Base-by-base conservation (phyloP, 1,139 yeast genomes). In the Scheffersomyces lignicola region DNA sequence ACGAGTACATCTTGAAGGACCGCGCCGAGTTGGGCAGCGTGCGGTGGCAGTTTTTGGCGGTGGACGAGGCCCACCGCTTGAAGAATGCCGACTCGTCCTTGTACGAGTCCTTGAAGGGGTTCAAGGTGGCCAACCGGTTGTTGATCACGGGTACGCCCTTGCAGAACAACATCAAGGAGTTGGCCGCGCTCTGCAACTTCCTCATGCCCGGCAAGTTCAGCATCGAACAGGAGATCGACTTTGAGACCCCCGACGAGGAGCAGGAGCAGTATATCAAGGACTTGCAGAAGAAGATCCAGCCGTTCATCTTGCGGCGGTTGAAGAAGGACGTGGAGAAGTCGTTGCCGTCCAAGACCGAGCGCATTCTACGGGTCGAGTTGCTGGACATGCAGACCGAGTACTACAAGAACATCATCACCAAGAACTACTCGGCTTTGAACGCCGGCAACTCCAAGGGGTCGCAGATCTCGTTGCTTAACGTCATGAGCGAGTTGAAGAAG, bases 301-400 rank as follows among this genome's bases (percentile, higher is more conserved):
- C 98, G 0, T 92, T 83, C 52, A 92, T 94, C 38, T 69, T 92
- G 44, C 80, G 99, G 56, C 78, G 99, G 52, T 73, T 94, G 58
- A 92, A 92, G 59, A 94, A 94, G 58, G 98, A 92, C 64, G 99
- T 94, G 9, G 98, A 94, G 56, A 92, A 90, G 56, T 88, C 97
- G 1, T 69, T 92, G 45, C 98, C 98, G 2, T 84, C 96, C 1
- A 92, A 92, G 57, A 83, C 97, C 0, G 98, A 92, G 63, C 78
- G 97, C 48, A 94, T 94, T 44, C 69, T 94, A 47, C 78, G 98
- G 53, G 98, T 94, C 10, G 99, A 92, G 58, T 69, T 92, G 46
- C 87, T 97, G 1, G 98, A 94, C 54, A 72, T 88, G 54, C 99
- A 92, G 62, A 92, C 97, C 0, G 92, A 88, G 40, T 94, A 92